phyloP scores from a whole-genome alignment of 2,329 filamentous ascomycete genomes.

The Exophiala calicioides region DNA sequence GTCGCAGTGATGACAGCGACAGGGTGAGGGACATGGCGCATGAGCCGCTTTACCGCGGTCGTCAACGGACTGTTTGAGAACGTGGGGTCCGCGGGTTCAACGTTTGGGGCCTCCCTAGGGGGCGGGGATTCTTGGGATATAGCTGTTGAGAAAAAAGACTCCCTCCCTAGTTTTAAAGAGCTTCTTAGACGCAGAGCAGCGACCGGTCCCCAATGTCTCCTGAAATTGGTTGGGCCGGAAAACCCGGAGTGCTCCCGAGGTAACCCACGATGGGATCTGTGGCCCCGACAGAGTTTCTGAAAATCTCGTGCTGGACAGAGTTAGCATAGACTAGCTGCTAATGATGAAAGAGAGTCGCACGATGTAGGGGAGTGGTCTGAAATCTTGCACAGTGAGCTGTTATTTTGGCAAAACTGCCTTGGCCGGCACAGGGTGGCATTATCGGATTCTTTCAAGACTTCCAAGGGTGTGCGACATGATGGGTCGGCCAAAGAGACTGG shows the following conservation, averaged over 20 bases:
- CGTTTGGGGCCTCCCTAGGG: neutral
- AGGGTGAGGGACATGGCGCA: conserved; percentile 59
- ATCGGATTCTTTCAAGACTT: too few relatives aligned
- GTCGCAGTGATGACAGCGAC: conserved; percentile 57
- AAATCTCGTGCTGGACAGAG: neutral
- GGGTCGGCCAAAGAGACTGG: too few relatives aligned
- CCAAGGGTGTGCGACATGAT: too few relatives aligned
- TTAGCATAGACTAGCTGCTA: neutral
- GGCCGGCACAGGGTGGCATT: neutral
- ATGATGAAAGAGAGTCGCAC: neutral
- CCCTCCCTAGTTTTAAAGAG: too few relatives aligned
- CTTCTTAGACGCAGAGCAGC: neutral
- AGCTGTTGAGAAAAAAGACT: too few relatives aligned
- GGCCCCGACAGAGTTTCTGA: neutral
- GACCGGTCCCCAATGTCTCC: neutral
- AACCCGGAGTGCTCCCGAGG: neutral
- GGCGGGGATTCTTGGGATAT: neutral
- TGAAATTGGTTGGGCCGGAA: neutral
- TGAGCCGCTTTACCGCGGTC: conserved; percentile 46
- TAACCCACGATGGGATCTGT: neutral
- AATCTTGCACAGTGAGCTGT: neutral
- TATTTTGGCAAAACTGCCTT: conserved; percentile 1
- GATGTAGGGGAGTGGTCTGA: neutral
- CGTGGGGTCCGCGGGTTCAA: neutral
- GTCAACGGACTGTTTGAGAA: conserved; percentile 27